Base-by-base conservation (phyloP, 768 basidiomycete species). In the Candolleomyces eurysporus region DNA sequence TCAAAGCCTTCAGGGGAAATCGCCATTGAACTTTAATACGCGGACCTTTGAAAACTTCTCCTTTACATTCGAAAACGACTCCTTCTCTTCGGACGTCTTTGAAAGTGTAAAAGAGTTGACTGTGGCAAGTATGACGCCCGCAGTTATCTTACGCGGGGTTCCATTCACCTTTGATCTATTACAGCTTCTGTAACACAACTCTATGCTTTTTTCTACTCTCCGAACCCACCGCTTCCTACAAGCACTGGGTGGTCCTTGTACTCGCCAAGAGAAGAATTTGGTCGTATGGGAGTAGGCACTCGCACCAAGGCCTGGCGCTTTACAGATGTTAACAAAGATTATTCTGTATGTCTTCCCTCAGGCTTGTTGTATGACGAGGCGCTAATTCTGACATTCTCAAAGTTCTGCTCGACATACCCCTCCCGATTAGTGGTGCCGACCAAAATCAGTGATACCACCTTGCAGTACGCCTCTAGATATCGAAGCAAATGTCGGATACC, bases 241-340 rank as follows among this genome's bases (percentile, higher is more conserved):
- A 79, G 69, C 53, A 82, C 82, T 59, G 94, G 96, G 6, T 98
- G 97, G 97, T 79, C 78, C 1, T 65, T 96, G 42, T 99, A 94
- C 72, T 90, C 90, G 43, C 91, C 94, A 3, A 81, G 92, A 56
- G 87, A 91, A 60, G 97, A 99, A 73, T 98, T 94, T 72, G 85
- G 87, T 6, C 85, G 97, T 16, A 98, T 98, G 94, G 97, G 97
- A 10, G 82, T 98, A 42, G 96, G 95, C 9, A 82, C 85, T 14
- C 85, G 96, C 32, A 91, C 91, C 4, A 96, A 92, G 73, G 91
- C 96, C 11, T 99, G 97, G 97, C 86, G 97, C 21, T 96, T 96
- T 70, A 96, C 94, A 7, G 92, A 95, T 71, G 85, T 98, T 69
- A 99, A 99, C 76, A 93, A 91, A 68, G 95, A 97, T 70, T 98